phyloP scores from a whole-genome alignment of 441 rosid species.

The Iberis amara region DNA sequence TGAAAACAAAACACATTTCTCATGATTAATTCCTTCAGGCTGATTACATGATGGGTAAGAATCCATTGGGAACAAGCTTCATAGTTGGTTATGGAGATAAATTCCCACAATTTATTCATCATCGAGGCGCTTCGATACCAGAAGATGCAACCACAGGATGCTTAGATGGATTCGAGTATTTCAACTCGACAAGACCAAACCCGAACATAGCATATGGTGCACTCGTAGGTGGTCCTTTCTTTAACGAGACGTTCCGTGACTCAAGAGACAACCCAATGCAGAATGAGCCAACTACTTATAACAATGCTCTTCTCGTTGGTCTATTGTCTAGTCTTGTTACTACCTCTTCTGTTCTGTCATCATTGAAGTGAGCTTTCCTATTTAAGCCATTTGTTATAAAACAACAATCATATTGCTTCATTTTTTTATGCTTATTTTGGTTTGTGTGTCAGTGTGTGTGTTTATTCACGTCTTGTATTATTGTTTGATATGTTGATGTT shows the following conservation, averaged over 20 bases:
- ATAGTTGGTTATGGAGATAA: slow-evolving; percentile 88
- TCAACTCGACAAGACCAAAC: slow-evolving; percentile 53
- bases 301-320: slow-evolving; percentile 77
- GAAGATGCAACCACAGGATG: slow-evolving; percentile 65
- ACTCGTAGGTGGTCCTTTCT: slow-evolving; percentile 88
- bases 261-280: slow-evolving; percentile 74
- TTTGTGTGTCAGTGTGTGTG: slow-evolving; percentile 2
- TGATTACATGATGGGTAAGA: slow-evolving; percentile 80
- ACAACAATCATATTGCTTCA: slow-evolving; percentile 15
- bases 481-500: slow-evolving; percentile 22
- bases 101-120: slow-evolving; percentile 78
- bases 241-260: slow-evolving; percentile 68
- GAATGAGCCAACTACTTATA: slow-evolving; percentile 91
- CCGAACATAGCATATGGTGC: slow-evolving; percentile 82
- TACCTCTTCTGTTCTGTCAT: slow-evolving; percentile 61
- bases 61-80: slow-evolving; percentile 72
- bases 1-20: too few species aligned
- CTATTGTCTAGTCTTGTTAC: slow-evolving; percentile 82
- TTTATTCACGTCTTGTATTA: slow-evolving; percentile 21
- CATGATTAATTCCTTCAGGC: slow-evolving; percentile 40
- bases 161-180: slow-evolving; percentile 74
- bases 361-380: slow-evolving; percentile 39
- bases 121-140: slow-evolving; percentile 96
- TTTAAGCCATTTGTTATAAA: slow-evolving; percentile 5
- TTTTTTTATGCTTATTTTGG: not conserved